Percentiles rank a stretch among this genome's conserved stretches.
phyloP scores from a whole-genome alignment of 495 filamentous ascomycete genomes.

The Podospora bellae-mahoneyi region DNA sequence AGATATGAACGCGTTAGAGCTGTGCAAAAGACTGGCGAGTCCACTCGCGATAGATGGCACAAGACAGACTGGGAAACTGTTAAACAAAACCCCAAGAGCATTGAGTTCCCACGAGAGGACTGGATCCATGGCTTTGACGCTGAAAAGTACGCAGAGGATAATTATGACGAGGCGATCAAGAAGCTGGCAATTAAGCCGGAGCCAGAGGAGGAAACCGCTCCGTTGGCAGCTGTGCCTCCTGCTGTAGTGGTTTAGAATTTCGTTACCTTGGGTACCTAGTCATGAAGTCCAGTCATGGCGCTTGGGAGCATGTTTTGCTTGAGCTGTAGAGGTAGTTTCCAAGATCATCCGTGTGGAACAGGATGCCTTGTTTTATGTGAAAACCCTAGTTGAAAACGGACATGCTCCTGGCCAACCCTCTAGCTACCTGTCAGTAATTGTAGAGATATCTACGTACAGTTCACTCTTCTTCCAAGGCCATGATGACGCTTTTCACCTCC shows the following conservation, averaged over 20 bases:
- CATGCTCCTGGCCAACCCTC: no score
- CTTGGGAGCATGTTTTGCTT: no score
- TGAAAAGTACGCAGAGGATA: constrained; percentile 54
- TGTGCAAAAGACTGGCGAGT: constrained; percentile 54
- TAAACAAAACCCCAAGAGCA: constrained; percentile 47
- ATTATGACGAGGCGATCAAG: constrained; percentile 44
- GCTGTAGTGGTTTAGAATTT: constrained; percentile 16
- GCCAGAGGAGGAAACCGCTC: constrained; percentile 4
- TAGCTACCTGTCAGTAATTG: not conserved
- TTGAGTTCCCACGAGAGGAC: constrained; percentile 52
- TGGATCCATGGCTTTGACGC: constrained; percentile 58
- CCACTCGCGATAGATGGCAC: constrained; percentile 54
- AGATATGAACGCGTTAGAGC: constrained; percentile 44
- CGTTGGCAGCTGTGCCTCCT: constrained; percentile 16
- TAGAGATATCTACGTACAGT: not conserved
- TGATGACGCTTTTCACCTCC: constrained; percentile 47
- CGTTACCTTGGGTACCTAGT: no score
- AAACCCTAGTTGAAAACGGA: no score
- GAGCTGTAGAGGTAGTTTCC: no score
- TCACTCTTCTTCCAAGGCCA: constrained; percentile 30
- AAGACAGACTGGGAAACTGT: constrained; percentile 56
- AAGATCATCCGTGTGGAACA: no score
- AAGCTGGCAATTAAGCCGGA: constrained; percentile 17
- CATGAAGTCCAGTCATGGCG: no score
- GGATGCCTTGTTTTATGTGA: no score